A percentile compares a stretch with the other conserved stretches of the same genome.
Conservation (phyloP, 331 rosid species). For the Dryas integrifolia region DNA sequence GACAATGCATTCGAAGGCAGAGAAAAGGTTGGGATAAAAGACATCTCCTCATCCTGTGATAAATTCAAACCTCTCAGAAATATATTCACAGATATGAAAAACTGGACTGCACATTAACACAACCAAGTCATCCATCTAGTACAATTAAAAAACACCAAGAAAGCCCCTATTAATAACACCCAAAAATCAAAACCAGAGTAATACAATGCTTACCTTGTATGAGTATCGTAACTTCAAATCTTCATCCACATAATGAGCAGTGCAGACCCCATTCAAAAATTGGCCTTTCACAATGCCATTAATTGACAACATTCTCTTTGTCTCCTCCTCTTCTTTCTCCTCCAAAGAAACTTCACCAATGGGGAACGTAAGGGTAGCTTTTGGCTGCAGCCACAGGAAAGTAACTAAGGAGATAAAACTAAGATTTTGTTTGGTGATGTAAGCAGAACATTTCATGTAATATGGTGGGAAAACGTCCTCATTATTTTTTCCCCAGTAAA, state of each 20-base stretch:
- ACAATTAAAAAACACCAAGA: background rate
- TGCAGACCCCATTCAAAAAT: conserved; percentile 51
- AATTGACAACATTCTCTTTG: conserved; percentile 42
- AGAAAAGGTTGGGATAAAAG: conserved; percentile 70
- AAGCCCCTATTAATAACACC: too few species aligned
- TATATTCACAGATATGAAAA: background rate
- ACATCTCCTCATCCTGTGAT: conserved; percentile 80
- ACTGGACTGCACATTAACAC: background rate
- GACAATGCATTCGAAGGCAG: conserved; percentile 84
- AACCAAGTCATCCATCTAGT: conserved; percentile 4
- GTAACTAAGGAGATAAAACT: background rate
- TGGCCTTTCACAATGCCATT: conserved; percentile 62
- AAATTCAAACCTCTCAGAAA: conserved; percentile 23
- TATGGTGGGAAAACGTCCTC: background rate
- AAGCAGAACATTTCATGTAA: background rate
- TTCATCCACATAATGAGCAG: conserved; percentile 71
- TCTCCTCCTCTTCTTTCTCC: conserved; percentile 69
- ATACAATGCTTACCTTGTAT: conserved; percentile 55
- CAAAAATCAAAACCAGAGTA: background rate
- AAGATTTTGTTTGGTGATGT: background rate
- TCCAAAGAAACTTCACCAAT: conserved; percentile 72
- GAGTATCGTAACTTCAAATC: conserved; percentile 66
- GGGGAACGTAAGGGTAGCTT: conserved; percentile 77
- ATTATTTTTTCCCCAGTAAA: background rate
- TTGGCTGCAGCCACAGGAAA: conserved; percentile 60